These are phyloP conservation scores for Withania somnifera DNA, from an alignment of 305 asterid species.

Conservation along the genomic window DNA sequence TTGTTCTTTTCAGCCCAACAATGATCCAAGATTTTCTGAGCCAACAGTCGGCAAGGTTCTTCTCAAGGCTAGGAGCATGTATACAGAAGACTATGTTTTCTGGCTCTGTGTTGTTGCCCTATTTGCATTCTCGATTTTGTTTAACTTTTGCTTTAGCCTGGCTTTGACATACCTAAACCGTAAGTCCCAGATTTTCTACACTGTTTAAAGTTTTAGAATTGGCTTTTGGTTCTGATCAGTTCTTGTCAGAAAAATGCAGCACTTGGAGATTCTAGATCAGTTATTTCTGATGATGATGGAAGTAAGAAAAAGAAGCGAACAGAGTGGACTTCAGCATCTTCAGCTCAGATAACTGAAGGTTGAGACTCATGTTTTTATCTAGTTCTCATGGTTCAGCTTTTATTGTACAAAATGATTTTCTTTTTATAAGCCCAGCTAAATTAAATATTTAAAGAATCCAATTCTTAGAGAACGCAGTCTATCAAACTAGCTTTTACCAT, in stretches of 20 bases:
- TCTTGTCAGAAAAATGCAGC: constrained; percentile 33
- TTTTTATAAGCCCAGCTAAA: no score
- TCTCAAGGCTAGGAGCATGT: constrained; percentile 82
- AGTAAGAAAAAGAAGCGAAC: constrained; percentile 16
- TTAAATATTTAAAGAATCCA: no score
- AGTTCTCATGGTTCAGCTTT: background rate
- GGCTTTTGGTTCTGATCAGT: constrained; percentile 15
- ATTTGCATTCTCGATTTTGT: constrained; percentile 65
- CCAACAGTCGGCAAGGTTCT: constrained; percentile 82
- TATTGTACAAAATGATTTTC: no score
- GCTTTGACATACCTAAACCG: constrained; percentile 68
- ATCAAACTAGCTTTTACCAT: background rate
- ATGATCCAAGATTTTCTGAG: constrained; percentile 35
- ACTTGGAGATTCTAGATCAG: constrained; percentile 53
- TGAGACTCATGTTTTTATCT: background rate
- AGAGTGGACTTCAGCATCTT: constrained; percentile 21
- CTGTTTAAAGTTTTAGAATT: background rate
- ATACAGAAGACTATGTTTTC: constrained; percentile 53
- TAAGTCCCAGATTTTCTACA: constrained; percentile 18
- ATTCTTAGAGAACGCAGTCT: no score
- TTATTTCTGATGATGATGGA: constrained; percentile 24
- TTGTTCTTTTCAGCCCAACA: constrained; percentile 42
- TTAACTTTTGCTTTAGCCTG: constrained; percentile 52
- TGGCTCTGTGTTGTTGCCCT: constrained; percentile 78
- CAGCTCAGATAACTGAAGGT: constrained; percentile 41